These are phyloP conservation scores for Claviceps spartinae DNA, from an alignment of 2,329 filamentous ascomycete species.

Conservation along the genomic window DNA sequence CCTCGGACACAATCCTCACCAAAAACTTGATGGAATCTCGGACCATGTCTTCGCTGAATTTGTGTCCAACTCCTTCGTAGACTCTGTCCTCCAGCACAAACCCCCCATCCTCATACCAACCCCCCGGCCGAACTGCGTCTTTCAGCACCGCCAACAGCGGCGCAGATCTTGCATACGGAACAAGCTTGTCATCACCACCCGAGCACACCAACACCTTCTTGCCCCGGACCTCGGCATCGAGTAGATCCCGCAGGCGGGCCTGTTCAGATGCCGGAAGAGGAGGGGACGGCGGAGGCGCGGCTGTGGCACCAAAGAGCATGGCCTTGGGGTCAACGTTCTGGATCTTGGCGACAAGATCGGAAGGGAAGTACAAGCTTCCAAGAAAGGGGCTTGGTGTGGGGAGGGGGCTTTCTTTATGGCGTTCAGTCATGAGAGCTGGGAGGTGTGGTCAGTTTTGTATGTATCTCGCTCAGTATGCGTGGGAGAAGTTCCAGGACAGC, in stretches of 20 bases:
- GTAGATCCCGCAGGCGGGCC: conserved; percentile 28
- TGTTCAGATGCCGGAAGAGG: conserved; percentile 24
- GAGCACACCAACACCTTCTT: conserved; percentile 54
- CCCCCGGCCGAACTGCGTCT: conserved; percentile 25
- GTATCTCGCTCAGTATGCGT: not conserved
- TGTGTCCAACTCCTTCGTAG: conserved; percentile 56
- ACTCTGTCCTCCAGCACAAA: conserved; percentile 51
- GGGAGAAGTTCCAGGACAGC: no score
- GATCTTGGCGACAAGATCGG: conserved; percentile 48
- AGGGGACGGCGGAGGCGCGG: conserved; percentile 16
- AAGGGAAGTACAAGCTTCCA: conserved; percentile 66
- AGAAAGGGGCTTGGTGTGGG: conserved; percentile 46
- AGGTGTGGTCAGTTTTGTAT: not conserved
- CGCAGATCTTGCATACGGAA: conserved; percentile 49
- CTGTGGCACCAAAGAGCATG: conserved; percentile 47
- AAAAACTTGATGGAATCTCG: conserved; percentile 53
- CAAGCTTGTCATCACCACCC: conserved; percentile 55
- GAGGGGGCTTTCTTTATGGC: conserved; percentile 52
- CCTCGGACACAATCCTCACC: conserved; percentile 27
- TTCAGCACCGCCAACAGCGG: conserved; percentile 51
- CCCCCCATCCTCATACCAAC: conserved; percentile 42
- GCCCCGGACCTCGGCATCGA: conserved; percentile 37
- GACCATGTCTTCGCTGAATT: conserved; percentile 55
- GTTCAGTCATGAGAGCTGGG: conserved; percentile 56
- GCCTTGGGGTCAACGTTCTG: conserved; percentile 60